Conservation (phyloP, 306 rosid genomes). For the Rubus parviflorus region DNA sequence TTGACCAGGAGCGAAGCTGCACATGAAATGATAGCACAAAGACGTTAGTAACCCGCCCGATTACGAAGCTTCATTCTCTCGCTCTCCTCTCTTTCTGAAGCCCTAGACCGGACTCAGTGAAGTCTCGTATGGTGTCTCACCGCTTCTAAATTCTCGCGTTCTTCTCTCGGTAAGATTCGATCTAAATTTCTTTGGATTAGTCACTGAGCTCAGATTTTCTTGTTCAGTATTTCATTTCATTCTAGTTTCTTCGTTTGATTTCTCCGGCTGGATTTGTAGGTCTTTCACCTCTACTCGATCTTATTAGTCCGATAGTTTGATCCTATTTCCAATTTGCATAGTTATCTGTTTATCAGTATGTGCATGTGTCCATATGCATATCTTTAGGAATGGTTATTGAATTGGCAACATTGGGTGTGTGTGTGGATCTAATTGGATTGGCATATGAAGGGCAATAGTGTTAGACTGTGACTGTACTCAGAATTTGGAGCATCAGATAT, state of each 20-base stretch:
- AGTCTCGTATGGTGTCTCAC: constrained; percentile 7
- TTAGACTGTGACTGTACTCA: not conserved
- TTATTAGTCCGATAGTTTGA: not conserved
- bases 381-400: constrained; percentile 7
- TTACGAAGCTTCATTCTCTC: constrained; percentile 17
- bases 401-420: constrained; percentile 11
- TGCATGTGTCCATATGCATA: not conserved
- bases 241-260: not conserved
- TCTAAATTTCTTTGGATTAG: constrained; percentile 5
- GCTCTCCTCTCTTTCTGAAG: constrained; percentile 23
- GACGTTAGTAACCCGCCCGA: constrained; percentile 20
- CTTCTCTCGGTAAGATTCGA: constrained; percentile 38
- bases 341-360: not conserved
- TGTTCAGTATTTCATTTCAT: not conserved
- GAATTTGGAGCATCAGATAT: not conserved
- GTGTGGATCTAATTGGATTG: not conserved
- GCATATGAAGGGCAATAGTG: not conserved
- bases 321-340: not conserved
- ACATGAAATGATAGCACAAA: constrained; percentile 9
- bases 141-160: constrained; percentile 3
- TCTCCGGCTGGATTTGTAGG: not conserved
- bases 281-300: not conserved
- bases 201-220: not conserved
- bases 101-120: constrained; percentile 44
- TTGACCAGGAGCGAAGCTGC: constrained; percentile 23